Base-by-base conservation (phyloP, 169 alveolate species). In the Hepatocystis sp. region DNA sequence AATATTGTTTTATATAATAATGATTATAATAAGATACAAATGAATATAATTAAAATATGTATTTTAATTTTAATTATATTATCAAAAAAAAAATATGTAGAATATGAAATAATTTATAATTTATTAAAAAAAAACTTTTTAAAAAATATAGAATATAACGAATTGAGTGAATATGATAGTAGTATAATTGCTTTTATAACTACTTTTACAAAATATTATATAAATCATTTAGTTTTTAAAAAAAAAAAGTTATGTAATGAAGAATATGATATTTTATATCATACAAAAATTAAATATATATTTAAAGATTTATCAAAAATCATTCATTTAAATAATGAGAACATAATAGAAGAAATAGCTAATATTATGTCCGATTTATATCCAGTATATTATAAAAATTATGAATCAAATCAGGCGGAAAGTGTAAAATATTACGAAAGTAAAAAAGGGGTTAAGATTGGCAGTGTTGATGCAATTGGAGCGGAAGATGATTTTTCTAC, bases 61-160 rank as follows among this genome's bases (percentile, higher is more conserved):
- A 64, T 81, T 46, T 42, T 49, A 32, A 64, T 81, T 61, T 81
- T 81, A 53, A 39, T 81, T 27, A 51, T 49, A 19, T 65, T 81
- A 15, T 81, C 89, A 15, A 34, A 61, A 49, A 81, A 81, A 40
- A 81, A 81, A 40, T 81, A 81, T 65, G 65, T 64, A 39, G 89
- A 81, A 40, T 81, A 61, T 63, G 89, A 81, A 63, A 63, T 81
- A 39, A 81, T 81, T 19, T 81, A 81, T 51, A 42, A 81, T 81
- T 81, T 81, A 46, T 53, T 81, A 28, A 81, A 81, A 42, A 81
- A 81, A 66, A 81, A 63, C 19, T 81, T 81, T 81, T 49, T 81
- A 49, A 81, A 81, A 36, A 67, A 23, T 39, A 15, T 27, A 2
- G 27, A 55, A 7, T 47, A 56, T 10, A 55, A 13, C 11, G 89